phyloP scores from a whole-genome alignment of 2,329 filamentous ascomycete species.

The Trichoderma lentiforme region DNA sequence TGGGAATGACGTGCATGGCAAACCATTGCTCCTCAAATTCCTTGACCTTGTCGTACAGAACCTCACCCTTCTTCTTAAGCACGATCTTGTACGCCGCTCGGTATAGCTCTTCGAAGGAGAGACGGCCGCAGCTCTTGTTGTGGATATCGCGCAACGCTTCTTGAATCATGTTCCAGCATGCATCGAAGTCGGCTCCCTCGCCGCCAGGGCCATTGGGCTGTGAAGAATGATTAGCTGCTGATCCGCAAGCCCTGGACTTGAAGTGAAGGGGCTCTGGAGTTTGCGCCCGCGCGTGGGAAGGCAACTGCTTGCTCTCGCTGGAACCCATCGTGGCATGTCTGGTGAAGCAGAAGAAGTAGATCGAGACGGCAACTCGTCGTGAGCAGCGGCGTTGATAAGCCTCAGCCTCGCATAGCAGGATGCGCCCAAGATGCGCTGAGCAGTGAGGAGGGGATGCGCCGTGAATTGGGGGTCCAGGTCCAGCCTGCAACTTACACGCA shows the following conservation, averaged over 20 bases:
- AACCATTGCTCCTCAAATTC: slow-evolving; percentile 83
- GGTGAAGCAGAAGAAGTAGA: not conserved
- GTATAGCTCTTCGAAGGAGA: slow-evolving; percentile 96
- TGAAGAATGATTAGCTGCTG: slow-evolving; percentile 24
- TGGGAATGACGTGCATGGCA: slow-evolving; percentile 64
- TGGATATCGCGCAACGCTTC: slow-evolving; percentile 84
- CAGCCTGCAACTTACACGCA: slow-evolving; percentile 36
- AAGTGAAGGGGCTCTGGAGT: not conserved
- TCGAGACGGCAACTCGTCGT: not conserved
- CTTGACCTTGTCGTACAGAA: slow-evolving; percentile 77
- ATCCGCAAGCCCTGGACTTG: not conserved
- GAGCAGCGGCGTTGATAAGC: not conserved
- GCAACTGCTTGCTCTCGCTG: not conserved
- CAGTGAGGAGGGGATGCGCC: not conserved
- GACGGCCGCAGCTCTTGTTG: slow-evolving; percentile 79
- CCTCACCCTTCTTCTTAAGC: slow-evolving; percentile 77
- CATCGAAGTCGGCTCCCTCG: slow-evolving; percentile 76
- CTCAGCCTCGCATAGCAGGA: not conserved
- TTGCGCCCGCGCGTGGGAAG: not conserved
- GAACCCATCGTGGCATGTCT: slow-evolving; percentile 2
- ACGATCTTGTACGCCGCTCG: slow-evolving; percentile 93
- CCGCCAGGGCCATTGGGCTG: slow-evolving; percentile 42
- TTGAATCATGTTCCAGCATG: slow-evolving; percentile 73
- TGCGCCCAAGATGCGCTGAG: not conserved
- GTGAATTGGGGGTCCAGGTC: not conserved